Evolutionary conservation across 1,139 yeast genomes (phyloP).

Genomic region (Hansenula sp.): DNA sequence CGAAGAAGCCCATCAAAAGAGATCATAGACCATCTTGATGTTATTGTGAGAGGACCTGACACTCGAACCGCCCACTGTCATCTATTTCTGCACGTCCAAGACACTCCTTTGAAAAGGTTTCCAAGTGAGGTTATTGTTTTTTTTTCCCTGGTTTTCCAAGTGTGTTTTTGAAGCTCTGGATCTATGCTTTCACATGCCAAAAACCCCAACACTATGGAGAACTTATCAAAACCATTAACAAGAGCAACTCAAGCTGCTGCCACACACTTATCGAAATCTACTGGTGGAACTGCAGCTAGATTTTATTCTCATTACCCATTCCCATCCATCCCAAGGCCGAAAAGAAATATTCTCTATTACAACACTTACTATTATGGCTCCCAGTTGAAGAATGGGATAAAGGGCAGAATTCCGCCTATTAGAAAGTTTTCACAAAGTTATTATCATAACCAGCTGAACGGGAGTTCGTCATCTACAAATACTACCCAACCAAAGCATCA

Average conservation of each 20-base stretch:
- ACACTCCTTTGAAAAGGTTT: background rate
- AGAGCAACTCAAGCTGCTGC: slow-evolving; percentile 21
- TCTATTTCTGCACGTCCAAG: background rate
- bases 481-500: slow-evolving; percentile 41
- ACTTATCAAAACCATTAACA: slow-evolving; percentile 19
- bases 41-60: background rate
- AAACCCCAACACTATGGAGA: slow-evolving; percentile 3
- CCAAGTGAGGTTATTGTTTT: background rate
- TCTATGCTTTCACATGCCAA: slow-evolving; percentile 20
- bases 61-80: background rate
- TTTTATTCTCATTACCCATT: slow-evolving; percentile 36
- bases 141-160: slow-evolving; percentile 1
- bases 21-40: background rate
- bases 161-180: background rate
- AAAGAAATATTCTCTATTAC: slow-evolving; percentile 54
- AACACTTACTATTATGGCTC: slow-evolving; percentile 37
- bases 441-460: slow-evolving; percentile 25
- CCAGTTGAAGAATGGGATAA: slow-evolving; percentile 24
- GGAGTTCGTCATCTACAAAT: slow-evolving; percentile 21
- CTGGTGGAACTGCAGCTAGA: slow-evolving; percentile 9
- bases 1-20: background rate
- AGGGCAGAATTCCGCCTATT: slow-evolving; percentile 23
- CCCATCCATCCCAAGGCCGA: slow-evolving; percentile 64
- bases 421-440: slow-evolving; percentile 22
- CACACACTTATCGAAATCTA: slow-evolving; percentile 7